A percentile compares a stretch with the other conserved stretches of the same genome.
Conservation (phyloP, 305 asterid genomes). For the Fraxinus xanthoxyloides region DNA sequence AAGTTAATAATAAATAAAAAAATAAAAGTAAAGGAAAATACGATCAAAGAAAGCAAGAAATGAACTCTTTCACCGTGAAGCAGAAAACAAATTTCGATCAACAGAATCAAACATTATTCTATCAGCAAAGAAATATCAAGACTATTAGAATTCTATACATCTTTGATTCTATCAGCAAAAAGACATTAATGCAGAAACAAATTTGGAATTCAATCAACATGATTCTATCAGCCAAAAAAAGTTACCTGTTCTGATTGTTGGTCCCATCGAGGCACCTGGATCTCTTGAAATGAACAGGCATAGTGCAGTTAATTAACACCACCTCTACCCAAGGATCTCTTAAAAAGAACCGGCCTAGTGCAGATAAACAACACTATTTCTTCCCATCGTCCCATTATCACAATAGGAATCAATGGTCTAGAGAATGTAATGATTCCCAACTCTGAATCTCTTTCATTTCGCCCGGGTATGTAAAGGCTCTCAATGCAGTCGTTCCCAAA, state of each 20-base stretch:
- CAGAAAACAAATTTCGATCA: neutral
- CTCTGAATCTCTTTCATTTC: neutral
- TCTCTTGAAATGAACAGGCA: neutral
- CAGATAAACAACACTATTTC: neutral
- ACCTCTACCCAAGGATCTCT: neutral
- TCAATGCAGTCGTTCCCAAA: neutral
- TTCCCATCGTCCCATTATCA: neutral
- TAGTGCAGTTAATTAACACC: too few species aligned
- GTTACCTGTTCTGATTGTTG: neutral
- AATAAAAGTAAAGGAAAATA: too few species aligned
- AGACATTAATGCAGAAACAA: neutral
- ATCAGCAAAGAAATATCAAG: neutral
- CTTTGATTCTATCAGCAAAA: neutral
- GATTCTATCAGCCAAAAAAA: too few species aligned
- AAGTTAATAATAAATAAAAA: too few species aligned
- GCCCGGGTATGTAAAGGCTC: neutral
- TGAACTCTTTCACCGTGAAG: neutral
- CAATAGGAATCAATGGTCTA: neutral
- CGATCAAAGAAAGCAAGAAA: neutral
- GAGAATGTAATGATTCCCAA: neutral
- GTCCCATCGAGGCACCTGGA: neutral
- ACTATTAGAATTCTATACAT: neutral
- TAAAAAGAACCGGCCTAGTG: neutral
- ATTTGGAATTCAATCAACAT: neutral
- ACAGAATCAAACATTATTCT: neutral